These are phyloP conservation scores for Actinomortierella ambigua DNA, from an alignment of 371 early-diverging fungal species.

Conservation along the genomic window DNA sequence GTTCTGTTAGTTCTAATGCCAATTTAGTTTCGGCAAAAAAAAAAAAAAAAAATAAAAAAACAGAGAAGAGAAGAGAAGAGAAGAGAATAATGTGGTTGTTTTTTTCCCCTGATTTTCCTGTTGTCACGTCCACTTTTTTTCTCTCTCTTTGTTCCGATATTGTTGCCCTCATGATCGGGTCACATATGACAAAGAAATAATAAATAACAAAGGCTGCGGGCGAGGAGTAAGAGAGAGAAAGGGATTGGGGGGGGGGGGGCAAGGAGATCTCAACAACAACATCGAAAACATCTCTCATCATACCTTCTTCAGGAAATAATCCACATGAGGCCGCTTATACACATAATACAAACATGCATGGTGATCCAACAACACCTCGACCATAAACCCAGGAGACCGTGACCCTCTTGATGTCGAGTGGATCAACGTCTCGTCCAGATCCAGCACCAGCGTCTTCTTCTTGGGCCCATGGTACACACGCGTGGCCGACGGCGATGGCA, in stretches of 20 bases:
- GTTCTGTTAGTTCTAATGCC: no score
- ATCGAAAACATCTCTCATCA: background rate
- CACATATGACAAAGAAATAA: constrained; percentile 2
- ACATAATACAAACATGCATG: constrained; percentile 93
- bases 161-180: no score
- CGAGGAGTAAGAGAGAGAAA: background rate
- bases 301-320: constrained; percentile 90
- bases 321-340: constrained; percentile 96
- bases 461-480: constrained; percentile 20
- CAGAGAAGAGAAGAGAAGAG: no score
- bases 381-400: constrained; percentile 71
- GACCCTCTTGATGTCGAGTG: constrained; percentile 85
- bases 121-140: no score
- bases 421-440: constrained; percentile 97
- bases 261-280: constrained; percentile 7
- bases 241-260: background rate
- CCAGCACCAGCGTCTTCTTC: constrained; percentile 90
- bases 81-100: no score
- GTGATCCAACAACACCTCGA: constrained; percentile 92
- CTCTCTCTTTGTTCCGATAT: no score
- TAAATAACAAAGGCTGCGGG: constrained; percentile 8
- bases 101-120: no score
- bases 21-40: no score
- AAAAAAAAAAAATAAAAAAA: no score
- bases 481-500: no score